Evolutionary conservation across 495 filamentous ascomycete species (phyloP), one percentile per base, ranked within the genome.

Genomic region (Lichenothelia convexa): DNA sequence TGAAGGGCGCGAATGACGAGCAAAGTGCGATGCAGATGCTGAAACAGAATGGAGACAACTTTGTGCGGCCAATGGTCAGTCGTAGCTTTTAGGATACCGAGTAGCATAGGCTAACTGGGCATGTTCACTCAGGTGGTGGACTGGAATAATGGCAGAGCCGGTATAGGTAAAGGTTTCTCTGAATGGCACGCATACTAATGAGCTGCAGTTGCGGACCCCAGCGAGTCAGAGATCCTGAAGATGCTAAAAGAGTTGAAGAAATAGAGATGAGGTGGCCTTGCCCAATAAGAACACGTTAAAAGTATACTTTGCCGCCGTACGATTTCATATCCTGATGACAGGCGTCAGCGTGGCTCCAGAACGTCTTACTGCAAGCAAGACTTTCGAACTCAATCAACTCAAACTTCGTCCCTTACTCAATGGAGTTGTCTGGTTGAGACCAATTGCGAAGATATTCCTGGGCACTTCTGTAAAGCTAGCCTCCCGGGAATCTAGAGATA

Each of bases 81-180:
- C n/a, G n/a, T n/a, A n/a, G n/a, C 38, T 72, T 63, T 23, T 3
- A 38, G 36, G 21, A 40, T 31, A 20, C 32, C 35, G 18, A 23
- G 29, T 29, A 13, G 4, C 5, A 21, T 30, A 15, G 26, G 37
- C 48, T 85, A 79, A 69, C 68, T 35, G 3, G 36, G 29, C 16
- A 16, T 11, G 13, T 38, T 31, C 48, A 50, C 37, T 51, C n/a
- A n/a, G n/a, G 11, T n/a, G n/a, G 91, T 97, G 18, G 89, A 95
- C 56, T 97, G 89, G 91, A 75, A 76, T 42, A 83, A 85, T 58
- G 91, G 89, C 37, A 73, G 70, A 50, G 84, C 74, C 45, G 63
- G 64, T 66, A 53, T 30, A 56, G 26, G 6, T 11, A 35, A n/a
- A 7, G 21, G 6, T 29, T 3, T 9, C 9, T n/a, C 29, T 18